Evolutionary conservation across 305 asterid genomes (phyloP).

Genomic region (Fraxinus albicans): DNA sequence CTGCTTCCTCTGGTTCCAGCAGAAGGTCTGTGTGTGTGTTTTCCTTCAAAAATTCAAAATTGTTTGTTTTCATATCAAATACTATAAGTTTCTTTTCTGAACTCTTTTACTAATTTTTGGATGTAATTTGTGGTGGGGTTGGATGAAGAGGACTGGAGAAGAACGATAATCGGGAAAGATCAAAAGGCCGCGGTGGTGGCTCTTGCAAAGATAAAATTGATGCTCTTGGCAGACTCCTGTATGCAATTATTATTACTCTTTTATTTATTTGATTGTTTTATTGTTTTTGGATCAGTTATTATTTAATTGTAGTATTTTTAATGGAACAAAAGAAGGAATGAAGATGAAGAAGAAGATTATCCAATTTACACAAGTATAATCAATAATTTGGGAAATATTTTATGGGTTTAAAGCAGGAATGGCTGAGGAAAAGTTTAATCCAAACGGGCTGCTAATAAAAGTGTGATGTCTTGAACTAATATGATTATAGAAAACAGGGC

Average conservation of each 20-base stretch:
- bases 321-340: not conserved
- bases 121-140: conserved; percentile 36
- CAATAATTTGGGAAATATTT: not conserved
- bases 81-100: not conserved
- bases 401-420: not conserved
- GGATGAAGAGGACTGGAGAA: conserved; percentile 50
- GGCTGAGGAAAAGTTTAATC: not conserved
- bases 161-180: conserved; percentile 34
- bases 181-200: conserved; percentile 34
- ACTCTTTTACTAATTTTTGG: not conserved
- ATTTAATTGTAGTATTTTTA: not conserved
- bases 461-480: not conserved
- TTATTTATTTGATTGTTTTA: not conserved
- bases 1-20: conserved; percentile 45
- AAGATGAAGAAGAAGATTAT: not conserved
- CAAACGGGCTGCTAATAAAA: not conserved
- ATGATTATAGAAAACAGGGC: not conserved
- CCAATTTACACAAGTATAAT: not conserved
- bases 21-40: conserved; percentile 25
- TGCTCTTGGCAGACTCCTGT: conserved; percentile 89
- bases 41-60: not conserved
- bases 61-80: not conserved
- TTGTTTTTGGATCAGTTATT: not conserved
- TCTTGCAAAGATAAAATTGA: conserved; percentile 68
- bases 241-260: conserved; percentile 21